phyloP scores from a whole-genome alignment of 1,284 basidiomycete genomes.

The Leccinum subrobustum region DNA sequence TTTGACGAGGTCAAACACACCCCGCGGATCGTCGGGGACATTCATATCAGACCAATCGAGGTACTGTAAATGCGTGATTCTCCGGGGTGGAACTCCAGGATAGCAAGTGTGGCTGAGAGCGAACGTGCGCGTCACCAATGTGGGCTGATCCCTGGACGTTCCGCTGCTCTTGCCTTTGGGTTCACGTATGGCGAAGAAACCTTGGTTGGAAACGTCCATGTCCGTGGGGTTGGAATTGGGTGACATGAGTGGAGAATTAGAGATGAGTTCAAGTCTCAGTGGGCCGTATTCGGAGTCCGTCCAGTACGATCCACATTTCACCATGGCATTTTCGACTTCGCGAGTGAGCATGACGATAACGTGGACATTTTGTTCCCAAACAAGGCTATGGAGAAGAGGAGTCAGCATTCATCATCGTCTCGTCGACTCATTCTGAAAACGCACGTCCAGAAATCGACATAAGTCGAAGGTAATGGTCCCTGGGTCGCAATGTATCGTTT shows the following conservation, averaged over 20 bases:
- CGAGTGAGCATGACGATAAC: conserved; percentile 90
- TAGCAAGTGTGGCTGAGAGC: conserved; percentile 60
- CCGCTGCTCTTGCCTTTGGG: conserved; percentile 7
- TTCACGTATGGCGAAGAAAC: conserved; percentile 34
- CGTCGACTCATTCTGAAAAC: conserved; percentile 33
- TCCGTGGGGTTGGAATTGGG: conserved; percentile 8
- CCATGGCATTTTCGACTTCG: conserved; percentile 83
- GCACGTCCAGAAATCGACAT: conserved; percentile 94
- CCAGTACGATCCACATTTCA: conserved; percentile 96
- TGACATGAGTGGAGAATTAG: conserved; percentile 48
- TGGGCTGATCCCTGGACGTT: conserved; percentile 22
- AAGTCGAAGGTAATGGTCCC: conserved; percentile 90
- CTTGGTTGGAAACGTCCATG: conserved; percentile 22
- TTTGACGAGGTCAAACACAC: conserved; percentile 71
- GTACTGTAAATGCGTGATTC: conserved; percentile 82
- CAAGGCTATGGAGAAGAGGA: conserved; percentile 47
- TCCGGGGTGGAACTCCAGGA: conserved; percentile 57
- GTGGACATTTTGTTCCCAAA: conserved; percentile 80
- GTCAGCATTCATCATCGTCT: conserved; percentile 8
- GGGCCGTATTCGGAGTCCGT: conserved; percentile 69
- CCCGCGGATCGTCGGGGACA: conserved; percentile 79
- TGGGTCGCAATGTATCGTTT: conserved; percentile 94
- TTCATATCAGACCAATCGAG: conserved; percentile 94
- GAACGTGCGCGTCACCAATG: conserved; percentile 69
- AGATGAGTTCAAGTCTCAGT: conserved; percentile 61